A percentile compares a stretch with the other conserved stretches of the same genome.
These are phyloP conservation scores for Candida piceae DNA, from an alignment of 805 yeast species.

Conservation along the genomic window DNA sequence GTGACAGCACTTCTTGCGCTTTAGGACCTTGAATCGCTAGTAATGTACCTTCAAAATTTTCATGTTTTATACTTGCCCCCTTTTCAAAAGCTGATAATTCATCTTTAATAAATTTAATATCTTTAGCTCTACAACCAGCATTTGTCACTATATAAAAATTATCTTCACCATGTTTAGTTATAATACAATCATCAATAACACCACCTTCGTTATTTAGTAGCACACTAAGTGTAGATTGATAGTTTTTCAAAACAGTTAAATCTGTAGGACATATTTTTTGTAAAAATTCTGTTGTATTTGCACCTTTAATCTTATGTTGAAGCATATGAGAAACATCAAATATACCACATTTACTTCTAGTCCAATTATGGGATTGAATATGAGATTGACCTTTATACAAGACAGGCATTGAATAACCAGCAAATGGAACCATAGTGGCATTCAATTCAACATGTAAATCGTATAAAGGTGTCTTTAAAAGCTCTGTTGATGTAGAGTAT, in stretches of 20 bases:
- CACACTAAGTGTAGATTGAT: conserved; percentile 71
- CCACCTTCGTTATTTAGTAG: conserved; percentile 69
- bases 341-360: conserved; percentile 78
- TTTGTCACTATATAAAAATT: conserved; percentile 85
- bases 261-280: conserved; percentile 89
- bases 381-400: conserved; percentile 80
- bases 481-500: conserved; percentile 27
- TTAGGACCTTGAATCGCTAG: conserved; percentile 93
- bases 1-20: conserved; percentile 63
- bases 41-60: conserved; percentile 64
- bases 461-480: conserved; percentile 69
- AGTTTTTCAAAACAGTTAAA: conserved; percentile 48
- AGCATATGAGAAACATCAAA: conserved; percentile 98
- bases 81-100: conserved; percentile 38
- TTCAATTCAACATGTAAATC: conserved; percentile 73
- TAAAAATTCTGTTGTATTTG: conserved; percentile 59
- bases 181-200: conserved; percentile 88
- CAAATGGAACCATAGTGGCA: conserved; percentile 92
- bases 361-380: conserved; percentile 93
- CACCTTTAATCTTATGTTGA: conserved; percentile 77
- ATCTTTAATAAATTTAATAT: conserved; percentile 53
- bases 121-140: conserved; percentile 90
- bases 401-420: conserved; percentile 96
- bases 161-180: conserved; percentile 76
- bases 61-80: conserved; percentile 25